phyloP scores from a whole-genome alignment of 1,284 basidiomycete genomes.

The Marasmius tenuissimus region DNA sequence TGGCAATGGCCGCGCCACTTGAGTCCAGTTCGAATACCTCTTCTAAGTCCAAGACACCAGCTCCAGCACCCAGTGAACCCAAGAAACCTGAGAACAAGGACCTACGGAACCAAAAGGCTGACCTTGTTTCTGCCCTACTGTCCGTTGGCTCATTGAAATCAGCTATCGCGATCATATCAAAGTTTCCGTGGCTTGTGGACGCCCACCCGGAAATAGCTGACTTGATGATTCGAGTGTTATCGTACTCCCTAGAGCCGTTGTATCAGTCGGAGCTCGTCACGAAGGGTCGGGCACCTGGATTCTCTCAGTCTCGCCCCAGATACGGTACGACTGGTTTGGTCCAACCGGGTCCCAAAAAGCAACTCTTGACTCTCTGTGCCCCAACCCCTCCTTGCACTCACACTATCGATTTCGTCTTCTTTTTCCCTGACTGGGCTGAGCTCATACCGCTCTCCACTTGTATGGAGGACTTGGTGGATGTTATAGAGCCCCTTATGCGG shows the following conservation, averaged over 20 bases:
- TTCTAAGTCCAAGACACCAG: slow-evolving; percentile 34
- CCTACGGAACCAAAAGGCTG: slow-evolving; percentile 78
- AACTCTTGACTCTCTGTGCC: slow-evolving; percentile 64
- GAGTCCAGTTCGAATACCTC: slow-evolving; percentile 51
- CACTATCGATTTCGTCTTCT: slow-evolving; percentile 79
- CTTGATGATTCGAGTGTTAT: slow-evolving; percentile 74
- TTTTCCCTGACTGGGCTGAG: slow-evolving; percentile 83
- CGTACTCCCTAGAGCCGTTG: slow-evolving; percentile 65
- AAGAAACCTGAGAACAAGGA: slow-evolving; percentile 54
- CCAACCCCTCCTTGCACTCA: slow-evolving; percentile 77
- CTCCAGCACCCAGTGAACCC: slow-evolving; percentile 32
- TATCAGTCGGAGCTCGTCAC: slow-evolving; percentile 56
- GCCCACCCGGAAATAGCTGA: slow-evolving; percentile 85
- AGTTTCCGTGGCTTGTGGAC: slow-evolving; percentile 86
- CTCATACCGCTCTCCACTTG: slow-evolving; percentile 66
- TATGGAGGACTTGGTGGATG: slow-evolving; percentile 68
- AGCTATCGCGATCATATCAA: slow-evolving; percentile 76
- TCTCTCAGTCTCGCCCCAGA: slow-evolving; percentile 59
- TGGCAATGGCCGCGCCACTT: slow-evolving; percentile 89
- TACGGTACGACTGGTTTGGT: slow-evolving; percentile 58
- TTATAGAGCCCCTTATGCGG: slow-evolving; percentile 74
- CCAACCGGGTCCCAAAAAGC: slow-evolving; percentile 53
- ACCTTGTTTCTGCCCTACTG: slow-evolving; percentile 80
- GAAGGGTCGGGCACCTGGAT: slow-evolving; percentile 59
- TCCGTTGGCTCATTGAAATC: slow-evolving; percentile 82